Conservation (phyloP, 2,329 filamentous ascomycete species). For the Arthroderma uncinatum region DNA sequence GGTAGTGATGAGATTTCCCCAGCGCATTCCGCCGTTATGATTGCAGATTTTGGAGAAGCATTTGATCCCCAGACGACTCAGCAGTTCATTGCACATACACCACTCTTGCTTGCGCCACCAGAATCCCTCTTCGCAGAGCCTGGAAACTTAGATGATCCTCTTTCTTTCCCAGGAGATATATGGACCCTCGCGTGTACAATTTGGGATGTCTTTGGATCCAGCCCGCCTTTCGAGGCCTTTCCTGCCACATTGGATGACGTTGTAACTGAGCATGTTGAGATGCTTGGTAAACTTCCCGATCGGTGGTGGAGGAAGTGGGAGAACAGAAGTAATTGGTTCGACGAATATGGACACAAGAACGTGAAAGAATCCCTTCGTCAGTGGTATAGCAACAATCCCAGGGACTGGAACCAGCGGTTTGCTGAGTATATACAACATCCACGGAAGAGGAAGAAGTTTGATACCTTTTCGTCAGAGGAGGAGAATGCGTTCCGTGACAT, state of each 20-base stretch:
- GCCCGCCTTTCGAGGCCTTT: conserved; percentile 18
- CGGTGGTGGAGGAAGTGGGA: conserved; percentile 16
- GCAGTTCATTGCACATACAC: conserved; percentile 15
- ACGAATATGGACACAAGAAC: conserved; percentile 10
- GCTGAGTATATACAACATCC: conserved; percentile 8
- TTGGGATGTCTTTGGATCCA: conserved; percentile 25
- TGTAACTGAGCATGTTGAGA: conserved; percentile 21
- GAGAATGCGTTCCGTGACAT: conserved; percentile 14
- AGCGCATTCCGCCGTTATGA: conserved; percentile 18
- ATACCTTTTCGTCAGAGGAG: conserved; percentile 12
- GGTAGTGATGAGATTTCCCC: conserved; percentile 19
- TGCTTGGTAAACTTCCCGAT: conserved; percentile 18
- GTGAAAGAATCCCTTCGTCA: conserved; percentile 8
- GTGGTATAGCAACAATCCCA: conserved; percentile 7
- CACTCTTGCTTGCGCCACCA: conserved; percentile 14
- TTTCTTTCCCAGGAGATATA: conserved; percentile 26
- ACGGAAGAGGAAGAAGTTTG: conserved; percentile 8
- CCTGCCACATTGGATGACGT: conserved; percentile 17
- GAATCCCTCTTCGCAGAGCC: conserved; percentile 11
- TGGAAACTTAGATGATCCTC: conserved; percentile 13
- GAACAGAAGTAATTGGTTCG: conserved; percentile 11
- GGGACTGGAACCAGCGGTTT: not conserved
- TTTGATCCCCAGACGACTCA: conserved; percentile 16
- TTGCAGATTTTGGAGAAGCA: conserved; percentile 23
- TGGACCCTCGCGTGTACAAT: conserved; percentile 29